A percentile compares a stretch with the other conserved stretches of the same genome.
These are phyloP conservation scores for Jacaranda mimosifolia DNA, from an alignment of 257 asterid genomes.

Conservation along the genomic window DNA sequence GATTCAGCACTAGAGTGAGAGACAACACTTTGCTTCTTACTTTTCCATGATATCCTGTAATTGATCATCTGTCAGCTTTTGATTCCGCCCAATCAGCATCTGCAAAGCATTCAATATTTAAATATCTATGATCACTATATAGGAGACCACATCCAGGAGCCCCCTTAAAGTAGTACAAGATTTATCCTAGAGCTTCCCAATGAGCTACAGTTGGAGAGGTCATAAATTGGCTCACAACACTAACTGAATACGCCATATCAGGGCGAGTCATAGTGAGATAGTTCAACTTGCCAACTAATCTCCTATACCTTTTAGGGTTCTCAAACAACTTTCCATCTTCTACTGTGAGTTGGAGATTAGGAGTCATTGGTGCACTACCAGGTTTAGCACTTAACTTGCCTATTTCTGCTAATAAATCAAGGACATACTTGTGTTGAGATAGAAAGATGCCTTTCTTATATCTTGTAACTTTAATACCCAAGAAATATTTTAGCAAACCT, in stretches of 20 bases:
- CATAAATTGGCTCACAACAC: conserved; percentile 13
- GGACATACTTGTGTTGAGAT: background rate
- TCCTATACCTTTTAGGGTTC: background rate
- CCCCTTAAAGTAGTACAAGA: background rate
- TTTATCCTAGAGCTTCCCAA: background rate
- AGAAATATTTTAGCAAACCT: background rate
- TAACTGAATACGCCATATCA: conserved; percentile 14
- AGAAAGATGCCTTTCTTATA: background rate
- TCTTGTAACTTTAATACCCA: background rate
- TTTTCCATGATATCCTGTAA: background rate
- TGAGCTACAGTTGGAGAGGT: background rate
- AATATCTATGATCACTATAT: background rate
- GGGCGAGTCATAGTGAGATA: conserved; percentile 19
- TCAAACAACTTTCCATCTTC: background rate
- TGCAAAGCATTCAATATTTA: background rate
- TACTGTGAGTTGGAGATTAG: background rate
- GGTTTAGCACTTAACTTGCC: background rate
- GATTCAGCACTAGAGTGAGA: background rate
- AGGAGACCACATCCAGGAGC: conserved; percentile 1
- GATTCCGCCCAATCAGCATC: background rate
- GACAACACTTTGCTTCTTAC: background rate
- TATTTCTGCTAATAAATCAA: background rate
- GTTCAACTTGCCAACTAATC: conserved; percentile 16
- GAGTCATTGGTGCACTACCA: background rate
- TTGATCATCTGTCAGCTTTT: background rate